Conservation (phyloP, 148 eudicot species). For the Camellia japonica region DNA sequence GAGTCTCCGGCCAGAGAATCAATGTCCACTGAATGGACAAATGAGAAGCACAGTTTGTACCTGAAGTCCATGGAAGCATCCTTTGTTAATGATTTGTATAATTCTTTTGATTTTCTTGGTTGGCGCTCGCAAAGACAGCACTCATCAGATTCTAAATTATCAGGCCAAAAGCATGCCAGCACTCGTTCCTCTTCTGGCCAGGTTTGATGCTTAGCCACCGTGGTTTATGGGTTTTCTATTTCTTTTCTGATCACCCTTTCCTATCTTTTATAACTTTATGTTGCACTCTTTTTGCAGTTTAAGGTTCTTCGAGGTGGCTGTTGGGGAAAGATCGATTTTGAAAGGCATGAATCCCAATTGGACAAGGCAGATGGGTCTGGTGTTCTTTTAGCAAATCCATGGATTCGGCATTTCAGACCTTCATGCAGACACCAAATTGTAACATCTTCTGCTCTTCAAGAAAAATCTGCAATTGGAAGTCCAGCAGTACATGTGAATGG, state of each 20-base stretch:
- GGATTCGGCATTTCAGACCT: constrained; percentile 57
- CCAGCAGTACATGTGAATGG: constrained; percentile 14
- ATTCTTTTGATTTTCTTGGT: constrained; percentile 46
- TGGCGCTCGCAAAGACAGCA: constrained; percentile 28
- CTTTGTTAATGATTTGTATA: constrained; percentile 72
- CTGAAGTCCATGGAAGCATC: constrained; percentile 88
- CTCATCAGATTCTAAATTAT: constrained; percentile 30
- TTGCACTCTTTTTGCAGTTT: constrained; percentile 31
- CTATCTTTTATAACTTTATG: neutral
- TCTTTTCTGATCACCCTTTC: neutral
- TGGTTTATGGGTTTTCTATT: neutral
- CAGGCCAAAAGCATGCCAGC: constrained; percentile 24
- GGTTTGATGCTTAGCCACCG: constrained; percentile 34
- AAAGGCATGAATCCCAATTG: constrained; percentile 32
- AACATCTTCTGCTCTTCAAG: constrained; percentile 20
- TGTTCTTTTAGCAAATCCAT: constrained; percentile 41
- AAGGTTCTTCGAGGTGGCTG: constrained; percentile 58
- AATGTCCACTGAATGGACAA: constrained; percentile 65
- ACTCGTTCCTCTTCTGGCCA: constrained; percentile 32
- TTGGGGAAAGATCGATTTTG: constrained; percentile 47
- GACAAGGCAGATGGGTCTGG: constrained; percentile 28
- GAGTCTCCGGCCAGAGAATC: constrained; percentile 32
- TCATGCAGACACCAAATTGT: constrained; percentile 22
- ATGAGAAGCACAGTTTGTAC: constrained; percentile 84
- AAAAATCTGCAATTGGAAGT: constrained; percentile 22